phyloP scores from a whole-genome alignment of 495 filamentous ascomycete genomes.

The Trichoderma reesei region DNA sequence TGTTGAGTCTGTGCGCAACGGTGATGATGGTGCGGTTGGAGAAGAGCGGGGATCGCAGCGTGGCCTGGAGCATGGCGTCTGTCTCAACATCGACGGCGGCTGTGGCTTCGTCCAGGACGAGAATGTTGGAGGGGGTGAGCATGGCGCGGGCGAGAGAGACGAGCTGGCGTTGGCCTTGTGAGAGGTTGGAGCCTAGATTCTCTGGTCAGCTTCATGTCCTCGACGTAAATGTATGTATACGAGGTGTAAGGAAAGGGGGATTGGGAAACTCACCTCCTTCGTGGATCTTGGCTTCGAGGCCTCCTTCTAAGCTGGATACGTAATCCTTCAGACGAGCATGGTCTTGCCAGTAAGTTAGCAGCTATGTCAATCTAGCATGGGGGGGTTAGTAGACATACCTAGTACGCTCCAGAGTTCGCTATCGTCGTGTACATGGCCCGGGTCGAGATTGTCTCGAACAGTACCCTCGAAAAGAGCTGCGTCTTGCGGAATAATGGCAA shows the following conservation, averaged over 20 bases:
- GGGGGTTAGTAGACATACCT: slow-evolving; percentile 44
- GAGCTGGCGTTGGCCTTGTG: slow-evolving; percentile 84
- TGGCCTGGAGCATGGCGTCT: slow-evolving; percentile 69
- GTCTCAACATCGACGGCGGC: slow-evolving; percentile 94
- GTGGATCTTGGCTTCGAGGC: slow-evolving; percentile 79
- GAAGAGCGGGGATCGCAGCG: slow-evolving; percentile 57
- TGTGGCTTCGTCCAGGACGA: slow-evolving; percentile 95
- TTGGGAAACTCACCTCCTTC: slow-evolving; percentile 69
- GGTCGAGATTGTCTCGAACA: slow-evolving; percentile 92
- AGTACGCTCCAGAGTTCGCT: slow-evolving; percentile 96
- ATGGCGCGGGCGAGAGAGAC: slow-evolving; percentile 87
- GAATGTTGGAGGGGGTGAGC: slow-evolving; percentile 89
- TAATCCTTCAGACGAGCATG: slow-evolving; percentile 91
- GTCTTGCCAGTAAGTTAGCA: slow-evolving; percentile 43
- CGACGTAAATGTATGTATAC: not conserved
- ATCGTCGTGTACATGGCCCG: slow-evolving; percentile 89
- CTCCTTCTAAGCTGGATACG: slow-evolving; percentile 76
- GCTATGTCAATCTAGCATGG: not conserved
- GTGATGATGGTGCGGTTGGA: slow-evolving; percentile 92
- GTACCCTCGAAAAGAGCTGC: slow-evolving; percentile 95
- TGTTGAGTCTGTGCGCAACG: slow-evolving; percentile 95
- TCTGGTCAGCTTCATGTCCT: slow-evolving; percentile 17
- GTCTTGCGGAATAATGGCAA: slow-evolving; percentile 98
- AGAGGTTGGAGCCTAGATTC: slow-evolving; percentile 56
- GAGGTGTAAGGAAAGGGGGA: not conserved